Percentiles rank a stretch among this genome's conserved stretches.
phyloP scores from a whole-genome alignment of 1,284 basidiomycete genomes.

The Boletus semigastroideus region DNA sequence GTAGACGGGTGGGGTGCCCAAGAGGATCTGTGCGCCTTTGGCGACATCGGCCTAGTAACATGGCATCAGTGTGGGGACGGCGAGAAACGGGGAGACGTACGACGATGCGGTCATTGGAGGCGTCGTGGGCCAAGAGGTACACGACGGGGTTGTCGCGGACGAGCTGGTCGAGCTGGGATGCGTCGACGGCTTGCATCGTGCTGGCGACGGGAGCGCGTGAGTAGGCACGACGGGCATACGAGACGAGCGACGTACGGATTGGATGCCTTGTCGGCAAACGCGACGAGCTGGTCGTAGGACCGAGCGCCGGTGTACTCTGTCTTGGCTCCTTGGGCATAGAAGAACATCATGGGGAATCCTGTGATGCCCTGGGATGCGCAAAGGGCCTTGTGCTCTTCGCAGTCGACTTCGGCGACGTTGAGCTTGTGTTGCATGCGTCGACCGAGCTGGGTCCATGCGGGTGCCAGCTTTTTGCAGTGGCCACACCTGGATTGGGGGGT shows the following conservation, averaged over 20 bases:
- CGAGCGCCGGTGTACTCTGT: constrained; percentile 73
- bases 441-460: constrained; percentile 76
- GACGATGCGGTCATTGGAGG: constrained; percentile 40
- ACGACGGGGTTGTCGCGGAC: constrained; percentile 61
- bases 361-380: constrained; percentile 66
- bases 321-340: constrained; percentile 53
- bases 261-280: constrained; percentile 72
- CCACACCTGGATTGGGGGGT: constrained; percentile 56
- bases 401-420: constrained; percentile 83
- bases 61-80: neutral
- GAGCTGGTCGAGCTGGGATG: constrained; percentile 52
- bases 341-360: constrained; percentile 80
- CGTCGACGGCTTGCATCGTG: constrained; percentile 45
- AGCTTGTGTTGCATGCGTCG: constrained; percentile 64
- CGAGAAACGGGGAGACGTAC: constrained; percentile 35
- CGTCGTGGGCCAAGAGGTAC: constrained; percentile 72
- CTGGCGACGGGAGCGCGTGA: constrained; percentile 24
- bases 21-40: constrained; percentile 53
- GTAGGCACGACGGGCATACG: neutral
- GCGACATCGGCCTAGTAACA: constrained; percentile 37
- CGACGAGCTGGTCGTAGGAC: constrained; percentile 64
- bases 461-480: constrained; percentile 90
- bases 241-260: constrained; percentile 45
- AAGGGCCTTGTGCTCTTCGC: constrained; percentile 67
- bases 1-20: constrained; percentile 70